Percentiles rank a stretch among this genome's conserved stretches.
Evolutionary conservation across 495 filamentous ascomycete species (phyloP).

Genomic region (Beverwykella pulmonaria): DNA sequence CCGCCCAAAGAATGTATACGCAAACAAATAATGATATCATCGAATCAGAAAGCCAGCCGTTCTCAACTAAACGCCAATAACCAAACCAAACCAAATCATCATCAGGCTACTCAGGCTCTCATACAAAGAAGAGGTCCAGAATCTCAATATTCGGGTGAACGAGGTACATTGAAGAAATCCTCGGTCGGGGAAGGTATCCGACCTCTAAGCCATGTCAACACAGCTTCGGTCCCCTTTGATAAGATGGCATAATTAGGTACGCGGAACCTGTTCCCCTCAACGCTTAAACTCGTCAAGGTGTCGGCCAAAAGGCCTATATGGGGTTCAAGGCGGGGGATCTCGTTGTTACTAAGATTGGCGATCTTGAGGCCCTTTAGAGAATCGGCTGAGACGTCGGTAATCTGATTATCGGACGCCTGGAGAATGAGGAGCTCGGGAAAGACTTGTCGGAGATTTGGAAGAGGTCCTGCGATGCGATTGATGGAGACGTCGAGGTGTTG

Average conservation of each 20-base stretch:
- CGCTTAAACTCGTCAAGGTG: slow-evolving; percentile 58
- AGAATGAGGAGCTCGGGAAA: slow-evolving; percentile 72
- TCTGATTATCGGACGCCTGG: slow-evolving; percentile 73
- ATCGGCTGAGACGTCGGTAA: slow-evolving; percentile 72
- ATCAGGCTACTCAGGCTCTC: neutral
- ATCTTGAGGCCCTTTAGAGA: slow-evolving; percentile 71
- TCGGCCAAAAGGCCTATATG: slow-evolving; percentile 73
- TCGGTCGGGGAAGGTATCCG: slow-evolving; percentile 64
- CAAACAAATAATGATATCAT: neutral
- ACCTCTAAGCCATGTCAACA: slow-evolving; percentile 80
- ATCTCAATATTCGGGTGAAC: neutral
- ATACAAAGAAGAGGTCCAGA: neutral
- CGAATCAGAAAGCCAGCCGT: neutral
- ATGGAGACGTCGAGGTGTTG: slow-evolving; percentile 75
- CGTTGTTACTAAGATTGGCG: slow-evolving; percentile 80
- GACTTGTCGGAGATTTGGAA: slow-evolving; percentile 58
- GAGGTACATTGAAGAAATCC: slow-evolving; percentile 45
- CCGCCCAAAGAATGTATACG: neutral
- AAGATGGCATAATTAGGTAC: slow-evolving; percentile 87
- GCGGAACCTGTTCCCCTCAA: slow-evolving; percentile 78
- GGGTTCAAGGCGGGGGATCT: slow-evolving; percentile 74
- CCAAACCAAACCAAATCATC: neutral
- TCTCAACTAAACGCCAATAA: neutral
- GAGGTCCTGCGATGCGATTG: slow-evolving; percentile 68
- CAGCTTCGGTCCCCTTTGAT: slow-evolving; percentile 83